phyloP scores from a whole-genome alignment of 306 rosid genomes.

The Vachellia pachyceras region DNA sequence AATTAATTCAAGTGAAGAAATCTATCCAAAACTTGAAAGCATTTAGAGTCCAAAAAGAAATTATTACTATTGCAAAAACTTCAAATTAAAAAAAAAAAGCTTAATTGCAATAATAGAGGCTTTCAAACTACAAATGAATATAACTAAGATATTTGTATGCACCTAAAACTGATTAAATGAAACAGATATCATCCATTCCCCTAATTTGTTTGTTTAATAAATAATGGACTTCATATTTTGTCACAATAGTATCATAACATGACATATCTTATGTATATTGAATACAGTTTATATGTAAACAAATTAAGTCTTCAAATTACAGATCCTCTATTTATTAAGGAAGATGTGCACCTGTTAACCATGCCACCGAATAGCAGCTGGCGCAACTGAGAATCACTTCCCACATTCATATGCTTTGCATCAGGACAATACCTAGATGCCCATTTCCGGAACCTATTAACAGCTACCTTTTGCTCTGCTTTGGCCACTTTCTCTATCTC shows the following conservation, averaged over 20 bases:
- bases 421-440: constrained; percentile 81
- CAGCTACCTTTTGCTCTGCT: constrained; percentile 82
- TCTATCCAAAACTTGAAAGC: background rate
- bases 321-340: background rate
- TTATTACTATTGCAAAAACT: background rate
- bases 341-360: constrained; percentile 63
- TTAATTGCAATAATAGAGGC: background rate
- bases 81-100: background rate
- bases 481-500: constrained; percentile 87
- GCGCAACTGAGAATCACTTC: constrained; percentile 92
- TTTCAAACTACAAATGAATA: background rate
- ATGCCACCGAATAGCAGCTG: constrained; percentile 89
- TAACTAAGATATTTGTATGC: background rate
- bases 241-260: background rate
- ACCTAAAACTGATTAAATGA: background rate
- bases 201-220: background rate
- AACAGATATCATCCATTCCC: background rate
- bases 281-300: constrained; percentile 6
- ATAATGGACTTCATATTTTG: constrained; percentile 19
- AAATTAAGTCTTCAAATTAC: constrained; percentile 21
- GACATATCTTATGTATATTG: background rate
- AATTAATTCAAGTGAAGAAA: background rate
- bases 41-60: background rate
- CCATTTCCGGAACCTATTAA: constrained; percentile 85
- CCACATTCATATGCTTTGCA: constrained; percentile 92